Evolutionary conservation across 2,329 filamentous ascomycete species (phyloP).

Genomic region (Neofusicoccum cordaticola): DNA sequence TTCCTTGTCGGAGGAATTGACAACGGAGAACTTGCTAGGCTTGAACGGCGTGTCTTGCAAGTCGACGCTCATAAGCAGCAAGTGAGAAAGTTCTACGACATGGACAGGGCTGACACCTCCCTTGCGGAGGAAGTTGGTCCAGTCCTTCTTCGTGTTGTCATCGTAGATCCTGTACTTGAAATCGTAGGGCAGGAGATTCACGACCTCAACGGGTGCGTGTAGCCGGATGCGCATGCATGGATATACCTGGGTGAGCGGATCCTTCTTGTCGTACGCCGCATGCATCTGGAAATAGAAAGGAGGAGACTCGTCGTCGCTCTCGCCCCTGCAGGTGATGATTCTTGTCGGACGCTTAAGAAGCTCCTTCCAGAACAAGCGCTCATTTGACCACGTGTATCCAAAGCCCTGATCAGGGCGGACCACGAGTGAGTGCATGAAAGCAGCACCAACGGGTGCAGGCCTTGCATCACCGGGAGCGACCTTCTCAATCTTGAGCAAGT

Average conservation of each 20-base stretch:
- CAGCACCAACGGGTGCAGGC: constrained; percentile 87
- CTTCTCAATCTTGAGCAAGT: constrained; percentile 96
- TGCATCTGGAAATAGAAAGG: constrained; percentile 98
- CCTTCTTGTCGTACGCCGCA: constrained; percentile 76
- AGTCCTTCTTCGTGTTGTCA: constrained; percentile 97
- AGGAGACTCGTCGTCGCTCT: constrained; percentile 70
- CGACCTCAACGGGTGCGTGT: constrained; percentile 87
- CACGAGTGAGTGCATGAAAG: constrained; percentile 82
- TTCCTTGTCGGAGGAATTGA: constrained; percentile 83
- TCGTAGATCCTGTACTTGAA: constrained; percentile 99
- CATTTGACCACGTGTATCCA: constrained; percentile 90
- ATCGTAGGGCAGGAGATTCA: constrained; percentile 93
- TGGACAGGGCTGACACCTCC: constrained; percentile 96
- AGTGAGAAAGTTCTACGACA: constrained; percentile 91
- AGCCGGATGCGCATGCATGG: constrained; percentile 93
- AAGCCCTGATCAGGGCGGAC: constrained; percentile 93
- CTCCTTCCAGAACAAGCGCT: constrained; percentile 90
- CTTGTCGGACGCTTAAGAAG: constrained; percentile 78
- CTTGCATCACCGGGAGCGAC: constrained; percentile 87
- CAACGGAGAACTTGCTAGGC: constrained; percentile 92
- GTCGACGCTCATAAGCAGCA: constrained; percentile 87
- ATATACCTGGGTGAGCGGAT: constrained; percentile 79
- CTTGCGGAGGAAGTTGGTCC: constrained; percentile 96
- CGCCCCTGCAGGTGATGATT: constrained; percentile 84
- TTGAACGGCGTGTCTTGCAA: constrained; percentile 96